Conservation (phyloP, 805 yeast genomes). For the Grigorovia jiainica region DNA sequence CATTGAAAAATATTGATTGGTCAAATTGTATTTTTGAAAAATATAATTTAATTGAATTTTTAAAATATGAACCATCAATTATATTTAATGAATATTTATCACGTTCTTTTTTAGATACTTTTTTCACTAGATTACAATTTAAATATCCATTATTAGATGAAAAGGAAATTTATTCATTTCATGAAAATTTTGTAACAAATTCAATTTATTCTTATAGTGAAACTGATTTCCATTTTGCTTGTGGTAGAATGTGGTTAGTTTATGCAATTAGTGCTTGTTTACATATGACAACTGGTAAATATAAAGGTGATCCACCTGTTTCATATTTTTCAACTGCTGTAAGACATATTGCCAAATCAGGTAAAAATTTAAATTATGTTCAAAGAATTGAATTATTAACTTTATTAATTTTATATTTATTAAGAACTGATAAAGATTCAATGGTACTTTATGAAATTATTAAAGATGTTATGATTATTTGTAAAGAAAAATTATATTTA, state of each 20-base stretch:
- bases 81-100: constrained; percentile 43
- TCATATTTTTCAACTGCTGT: constrained; percentile 52
- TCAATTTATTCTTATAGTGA: constrained; percentile 30
- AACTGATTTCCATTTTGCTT: constrained; percentile 38
- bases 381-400: constrained; percentile 46
- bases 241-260: constrained; percentile 48
- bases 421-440: constrained; percentile 54
- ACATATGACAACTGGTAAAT: constrained; percentile 47
- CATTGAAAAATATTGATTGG: constrained; percentile 32
- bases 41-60: constrained; percentile 39
- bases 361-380: constrained; percentile 30
- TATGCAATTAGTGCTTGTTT: constrained; percentile 44
- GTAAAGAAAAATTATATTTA: constrained; percentile 24
- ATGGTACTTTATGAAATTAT: constrained; percentile 44
- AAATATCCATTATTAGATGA: constrained; percentile 49
- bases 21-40: constrained; percentile 36
- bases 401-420: constrained; percentile 43
- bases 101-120: constrained; percentile 43
- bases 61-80: constrained; percentile 40
- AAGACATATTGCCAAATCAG: constrained; percentile 42
- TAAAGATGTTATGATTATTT: constrained; percentile 41
- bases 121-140: constrained; percentile 45
- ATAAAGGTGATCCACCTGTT: constrained; percentile 45
- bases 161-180: constrained; percentile 40
- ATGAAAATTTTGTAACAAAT: constrained; percentile 38